Percentiles rank a stretch among this genome's conserved stretches.
phyloP scores from a whole-genome alignment of 352 stramenopile genomes.

The Elongisporangium undulatum region DNA sequence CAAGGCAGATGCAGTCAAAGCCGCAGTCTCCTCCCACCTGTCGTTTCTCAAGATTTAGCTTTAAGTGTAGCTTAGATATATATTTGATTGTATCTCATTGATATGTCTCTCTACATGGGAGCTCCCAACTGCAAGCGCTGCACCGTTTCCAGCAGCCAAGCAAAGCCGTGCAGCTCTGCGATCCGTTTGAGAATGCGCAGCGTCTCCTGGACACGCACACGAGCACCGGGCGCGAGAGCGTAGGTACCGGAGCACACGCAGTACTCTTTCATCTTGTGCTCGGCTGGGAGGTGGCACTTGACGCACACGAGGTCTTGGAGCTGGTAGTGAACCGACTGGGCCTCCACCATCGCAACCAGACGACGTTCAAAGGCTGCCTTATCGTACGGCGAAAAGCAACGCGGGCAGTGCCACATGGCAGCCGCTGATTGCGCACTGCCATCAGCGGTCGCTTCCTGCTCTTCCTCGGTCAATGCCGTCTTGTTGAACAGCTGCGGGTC shows the following conservation, averaged over 20 bases:
- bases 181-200: constrained; percentile 63
- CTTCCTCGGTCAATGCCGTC: constrained; percentile 24
- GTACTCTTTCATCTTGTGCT: constrained; percentile 75
- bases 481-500: constrained; percentile 89
- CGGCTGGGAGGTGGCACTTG: constrained; percentile 72
- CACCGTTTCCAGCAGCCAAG: constrained; percentile 65
- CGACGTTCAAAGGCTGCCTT: constrained; percentile 85
- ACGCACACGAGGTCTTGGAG: constrained; percentile 87
- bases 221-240: constrained; percentile 22
- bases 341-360: constrained; percentile 89
- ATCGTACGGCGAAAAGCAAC: constrained; percentile 92
- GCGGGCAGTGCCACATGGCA: constrained; percentile 86
- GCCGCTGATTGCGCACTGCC: constrained; percentile 2
- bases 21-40: constrained; percentile 20
- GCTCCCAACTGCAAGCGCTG: constrained; percentile 38
- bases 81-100: too few species aligned
- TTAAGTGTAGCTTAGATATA: too few species aligned
- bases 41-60: constrained; percentile 11
- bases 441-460: constrained; percentile 19
- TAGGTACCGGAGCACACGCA: constrained; percentile 80
- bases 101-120: background rate
- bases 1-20: background rate
- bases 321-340: constrained; percentile 89
- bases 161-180: constrained; percentile 61
- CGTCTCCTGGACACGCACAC: constrained; percentile 43